These are phyloP conservation scores for Takashimella koratensis DNA, from an alignment of 1,284 basidiomycete genomes.

Conservation along the genomic window DNA sequence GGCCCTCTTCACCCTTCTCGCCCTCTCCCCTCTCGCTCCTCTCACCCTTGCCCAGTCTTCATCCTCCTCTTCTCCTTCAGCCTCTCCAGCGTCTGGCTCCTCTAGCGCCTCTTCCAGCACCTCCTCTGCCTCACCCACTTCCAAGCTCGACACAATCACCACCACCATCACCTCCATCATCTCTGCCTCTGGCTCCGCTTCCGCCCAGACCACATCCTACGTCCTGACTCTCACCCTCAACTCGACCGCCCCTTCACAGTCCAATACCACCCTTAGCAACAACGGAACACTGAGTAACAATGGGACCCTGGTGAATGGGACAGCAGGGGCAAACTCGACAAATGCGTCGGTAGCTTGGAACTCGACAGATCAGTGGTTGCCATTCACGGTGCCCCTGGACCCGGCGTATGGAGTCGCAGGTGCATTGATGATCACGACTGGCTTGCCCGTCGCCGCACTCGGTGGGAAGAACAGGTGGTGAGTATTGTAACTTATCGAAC, in stretches of 20 bases:
- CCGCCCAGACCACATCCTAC: constrained; percentile 27
- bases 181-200: constrained; percentile 18
- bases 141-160: constrained; percentile 15
- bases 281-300: constrained; percentile 28
- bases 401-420: constrained; percentile 87
- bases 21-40: background rate
- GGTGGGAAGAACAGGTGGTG: constrained; percentile 92
- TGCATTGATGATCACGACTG: constrained; percentile 79
- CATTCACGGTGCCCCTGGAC: constrained; percentile 67
- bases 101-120: background rate
- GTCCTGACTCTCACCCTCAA: constrained; percentile 41
- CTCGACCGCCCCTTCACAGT: constrained; percentile 10
- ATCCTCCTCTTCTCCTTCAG: constrained; percentile 1
- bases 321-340: constrained; percentile 9
- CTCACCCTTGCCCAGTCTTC: constrained; percentile 1
- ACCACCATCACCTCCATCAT: constrained; percentile 40
- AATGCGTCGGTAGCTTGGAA: constrained; percentile 34
- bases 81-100: background rate
- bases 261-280: constrained; percentile 22
- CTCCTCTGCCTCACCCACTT: constrained; percentile 3
- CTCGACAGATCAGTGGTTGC: constrained; percentile 39
- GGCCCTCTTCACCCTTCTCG: background rate
- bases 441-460: constrained; percentile 81
- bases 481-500: constrained; percentile 15
- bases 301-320: constrained; percentile 11